phyloP scores from a whole-genome alignment of 345 rosid genomes.

The Cochlearia excelsa region DNA sequence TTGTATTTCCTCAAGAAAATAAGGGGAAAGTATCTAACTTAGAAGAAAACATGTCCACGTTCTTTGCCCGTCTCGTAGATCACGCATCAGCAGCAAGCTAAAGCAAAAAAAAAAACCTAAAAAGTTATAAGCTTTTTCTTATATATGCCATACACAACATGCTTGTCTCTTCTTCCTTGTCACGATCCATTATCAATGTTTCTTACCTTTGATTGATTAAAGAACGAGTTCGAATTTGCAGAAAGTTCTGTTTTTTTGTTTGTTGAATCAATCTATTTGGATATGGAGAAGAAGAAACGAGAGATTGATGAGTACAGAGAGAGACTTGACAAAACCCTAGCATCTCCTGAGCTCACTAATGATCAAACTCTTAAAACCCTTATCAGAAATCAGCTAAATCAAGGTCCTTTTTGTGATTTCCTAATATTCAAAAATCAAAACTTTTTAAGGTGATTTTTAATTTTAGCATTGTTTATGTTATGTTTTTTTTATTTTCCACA shows the following conservation, averaged over 20 bases:
- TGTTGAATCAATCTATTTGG: neutral
- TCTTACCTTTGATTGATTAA: too few relatives aligned
- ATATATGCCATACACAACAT: slow-evolving; percentile 5
- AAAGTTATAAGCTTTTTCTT: slow-evolving; percentile 6
- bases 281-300: slow-evolving; percentile 49
- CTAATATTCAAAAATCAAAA: neutral
- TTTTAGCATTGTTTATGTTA: neutral
- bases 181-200: too few relatives aligned
- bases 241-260: neutral
- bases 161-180: slow-evolving; percentile 8
- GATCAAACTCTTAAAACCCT: slow-evolving; percentile 50
- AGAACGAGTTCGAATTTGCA: too few relatives aligned
- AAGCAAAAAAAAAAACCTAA: neutral
- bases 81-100: slow-evolving; percentile 34
- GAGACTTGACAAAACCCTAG: slow-evolving; percentile 67
- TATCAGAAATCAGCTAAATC: slow-evolving; percentile 55
- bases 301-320: slow-evolving; percentile 64
- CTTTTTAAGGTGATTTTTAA: neutral
- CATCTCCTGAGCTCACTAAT: slow-evolving; percentile 62
- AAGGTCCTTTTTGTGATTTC: slow-evolving; percentile 38
- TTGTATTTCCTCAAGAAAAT: slow-evolving; percentile 27
- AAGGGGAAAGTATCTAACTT: slow-evolving; percentile 29
- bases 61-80: slow-evolving; percentile 42
- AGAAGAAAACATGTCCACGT: slow-evolving; percentile 34
- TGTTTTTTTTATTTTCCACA: slow-evolving; percentile 31